Base-by-base conservation (phyloP, 129 eudicot genomes). In the Helianthus tuberosus region DNA sequence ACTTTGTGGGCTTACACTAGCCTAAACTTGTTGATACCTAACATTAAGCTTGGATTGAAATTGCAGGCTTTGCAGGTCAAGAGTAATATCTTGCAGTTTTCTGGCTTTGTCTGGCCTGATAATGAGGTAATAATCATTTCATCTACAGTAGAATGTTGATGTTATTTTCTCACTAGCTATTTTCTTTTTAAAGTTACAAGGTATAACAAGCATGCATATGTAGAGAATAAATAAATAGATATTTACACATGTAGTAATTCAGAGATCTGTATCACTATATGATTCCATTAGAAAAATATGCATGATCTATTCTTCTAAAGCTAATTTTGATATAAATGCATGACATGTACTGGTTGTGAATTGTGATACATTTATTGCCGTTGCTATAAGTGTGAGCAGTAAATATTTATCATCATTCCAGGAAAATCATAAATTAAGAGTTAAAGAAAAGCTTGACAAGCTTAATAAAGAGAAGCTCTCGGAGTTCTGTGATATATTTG, bases 361-460 rank as follows among this genome's bases (percentile, higher is more conserved):
- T 23, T 17, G 63, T 68, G 15, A 15, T 66, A 53, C 48, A 49
- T 43, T 71, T 60, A 2, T 59, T 17, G 14, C 50, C 6, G 0
- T 54, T 47, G 39, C 68, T 44, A 6, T 72, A 64, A 58, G 50
- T 67, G 67, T 63, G 20, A 79, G 47, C 68, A 48, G 16, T 60
- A 58, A 27, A 36, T 65, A 49, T 53, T 32, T 63, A 52, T 43
- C 29, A 48, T 57, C 54, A 20, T 78, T 62, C 77, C 86, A 91
- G 99, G 99, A 95, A 53, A 95, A 95, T 81, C 99, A 95, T 77
- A 95, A 78, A 82, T 36, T 82, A 14, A 95, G 87, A 81, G 71
- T 95, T 17, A 91, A 84, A 78, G 99, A 95, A 73, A 95, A 89
- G 74, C 80, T 95, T 62, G 99, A 95, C 80, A 95, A 89, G 87